phyloP scores from a whole-genome alignment of 176 grass and related monocot genomes.

The Dendrocalamus sinicus region DNA sequence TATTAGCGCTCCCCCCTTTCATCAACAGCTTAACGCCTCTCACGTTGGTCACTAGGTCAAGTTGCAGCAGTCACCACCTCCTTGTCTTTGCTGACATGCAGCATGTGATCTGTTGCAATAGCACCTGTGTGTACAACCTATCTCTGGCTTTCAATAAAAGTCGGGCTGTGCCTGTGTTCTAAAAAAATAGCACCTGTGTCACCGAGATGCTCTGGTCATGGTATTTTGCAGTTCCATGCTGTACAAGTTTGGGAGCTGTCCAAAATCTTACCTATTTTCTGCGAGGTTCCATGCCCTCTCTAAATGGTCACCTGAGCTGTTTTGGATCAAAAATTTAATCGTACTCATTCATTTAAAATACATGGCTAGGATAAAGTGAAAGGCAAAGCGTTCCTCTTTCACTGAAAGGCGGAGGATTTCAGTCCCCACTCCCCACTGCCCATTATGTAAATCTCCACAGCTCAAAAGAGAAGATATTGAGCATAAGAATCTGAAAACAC shows the following conservation, averaged over 20 bases:
- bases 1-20: background rate
- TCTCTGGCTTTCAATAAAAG: too few species aligned
- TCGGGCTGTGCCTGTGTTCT: too few species aligned
- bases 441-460: conserved; percentile 21
- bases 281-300: background rate
- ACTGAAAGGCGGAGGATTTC: background rate
- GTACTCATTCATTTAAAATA: conserved; percentile 19
- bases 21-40: conserved; percentile 7
- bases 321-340: background rate
- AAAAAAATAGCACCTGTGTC: background rate
- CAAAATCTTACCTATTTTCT: background rate
- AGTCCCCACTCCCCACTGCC: background rate
- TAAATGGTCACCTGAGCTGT: conserved; percentile 13
- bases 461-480: background rate
- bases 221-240: conserved; percentile 10
- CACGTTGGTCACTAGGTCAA: background rate
- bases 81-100: background rate
- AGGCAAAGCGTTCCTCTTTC: background rate
- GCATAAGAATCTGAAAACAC: conserved; percentile 28
- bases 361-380: conserved; percentile 27
- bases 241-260: background rate
- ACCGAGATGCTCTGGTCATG: conserved; percentile 16
- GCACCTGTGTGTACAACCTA: background rate
- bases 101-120: background rate
- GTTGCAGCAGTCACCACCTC: conserved; percentile 31